These are phyloP conservation scores for Phoma sp. DNA, from an alignment of 2,329 filamentous ascomycete species.

Conservation along the genomic window DNA sequence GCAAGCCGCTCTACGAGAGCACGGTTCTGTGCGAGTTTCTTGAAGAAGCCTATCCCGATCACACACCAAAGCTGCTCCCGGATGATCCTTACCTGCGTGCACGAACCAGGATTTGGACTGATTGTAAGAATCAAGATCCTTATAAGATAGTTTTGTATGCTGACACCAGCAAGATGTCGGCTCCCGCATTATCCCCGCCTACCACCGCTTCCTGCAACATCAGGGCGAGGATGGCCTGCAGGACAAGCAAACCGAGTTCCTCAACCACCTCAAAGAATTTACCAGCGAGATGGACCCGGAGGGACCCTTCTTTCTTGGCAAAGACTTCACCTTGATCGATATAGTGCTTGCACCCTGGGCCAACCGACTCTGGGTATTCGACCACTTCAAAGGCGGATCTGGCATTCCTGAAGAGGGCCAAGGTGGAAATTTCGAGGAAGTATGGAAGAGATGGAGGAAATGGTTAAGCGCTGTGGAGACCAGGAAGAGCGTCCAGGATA, in stretches of 20 bases:
- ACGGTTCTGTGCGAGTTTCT: conserved; percentile 76
- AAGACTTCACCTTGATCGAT: conserved; percentile 70
- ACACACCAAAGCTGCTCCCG: conserved; percentile 61
- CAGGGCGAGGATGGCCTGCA: conserved; percentile 50
- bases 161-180: conserved; percentile 55
- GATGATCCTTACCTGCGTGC: conserved; percentile 68
- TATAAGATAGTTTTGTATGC: neutral
- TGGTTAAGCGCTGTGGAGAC: conserved; percentile 67
- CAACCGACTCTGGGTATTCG: conserved; percentile 72
- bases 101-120: conserved; percentile 72
- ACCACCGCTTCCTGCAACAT: conserved; percentile 64
- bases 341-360: conserved; percentile 76
- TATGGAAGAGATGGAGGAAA: conserved; percentile 69
- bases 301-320: conserved; percentile 73
- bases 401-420: conserved; percentile 56
- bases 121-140: conserved; percentile 50
- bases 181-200: conserved; percentile 70
- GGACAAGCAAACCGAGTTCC: conserved; percentile 64
- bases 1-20: conserved; percentile 73
- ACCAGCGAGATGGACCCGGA: conserved; percentile 64
- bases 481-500: conserved; percentile 69
- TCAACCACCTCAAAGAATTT: conserved; percentile 65
- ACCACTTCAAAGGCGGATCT: conserved; percentile 72
- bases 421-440: conserved; percentile 59
- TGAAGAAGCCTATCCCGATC: conserved; percentile 69